phyloP scores from a whole-genome alignment of 2,329 filamentous ascomycete species.

The Pseudocercospora ulei region DNA sequence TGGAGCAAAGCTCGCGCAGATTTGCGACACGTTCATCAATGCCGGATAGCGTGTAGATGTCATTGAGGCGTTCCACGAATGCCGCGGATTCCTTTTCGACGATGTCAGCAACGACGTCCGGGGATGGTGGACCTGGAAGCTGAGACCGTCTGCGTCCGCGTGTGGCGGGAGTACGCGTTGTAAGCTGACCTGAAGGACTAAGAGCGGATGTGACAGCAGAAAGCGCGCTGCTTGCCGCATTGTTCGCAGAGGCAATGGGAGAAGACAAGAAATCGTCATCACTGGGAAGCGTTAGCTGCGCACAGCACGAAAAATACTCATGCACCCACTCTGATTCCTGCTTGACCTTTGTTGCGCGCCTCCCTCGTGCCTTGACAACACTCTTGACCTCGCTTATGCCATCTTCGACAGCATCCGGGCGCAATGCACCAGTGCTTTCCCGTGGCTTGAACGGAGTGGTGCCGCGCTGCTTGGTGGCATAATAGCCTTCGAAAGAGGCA shows the following conservation, averaged over 20 bases:
- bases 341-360: slow-evolving; percentile 33
- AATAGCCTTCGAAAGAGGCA: slow-evolving; percentile 63
- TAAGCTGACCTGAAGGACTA: slow-evolving; percentile 22
- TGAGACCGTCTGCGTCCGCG: slow-evolving; percentile 20
- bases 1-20: slow-evolving; percentile 61
- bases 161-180: slow-evolving; percentile 26
- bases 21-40: slow-evolving; percentile 56
- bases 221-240: slow-evolving; percentile 16
- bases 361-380: slow-evolving; percentile 26
- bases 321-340: slow-evolving; percentile 31
- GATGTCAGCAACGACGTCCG: slow-evolving; percentile 63
- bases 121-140: slow-evolving; percentile 59
- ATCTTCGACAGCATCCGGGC: slow-evolving; percentile 23
- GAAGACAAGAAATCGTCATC: slow-evolving; percentile 19
- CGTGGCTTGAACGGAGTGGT: slow-evolving; percentile 47
- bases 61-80: slow-evolving; percentile 56
- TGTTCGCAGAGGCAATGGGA: slow-evolving; percentile 15
- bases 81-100: slow-evolving; percentile 62
- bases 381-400: slow-evolving; percentile 28
- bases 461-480: slow-evolving; percentile 39
- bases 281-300: slow-evolving; percentile 15
- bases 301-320: neutral
- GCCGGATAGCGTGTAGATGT: slow-evolving; percentile 56
- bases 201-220: slow-evolving; percentile 18
- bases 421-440: slow-evolving; percentile 21